These are phyloP conservation scores for Artemisia tridentata DNA, from an alignment of 129 eudicot species.

Conservation along the genomic window DNA sequence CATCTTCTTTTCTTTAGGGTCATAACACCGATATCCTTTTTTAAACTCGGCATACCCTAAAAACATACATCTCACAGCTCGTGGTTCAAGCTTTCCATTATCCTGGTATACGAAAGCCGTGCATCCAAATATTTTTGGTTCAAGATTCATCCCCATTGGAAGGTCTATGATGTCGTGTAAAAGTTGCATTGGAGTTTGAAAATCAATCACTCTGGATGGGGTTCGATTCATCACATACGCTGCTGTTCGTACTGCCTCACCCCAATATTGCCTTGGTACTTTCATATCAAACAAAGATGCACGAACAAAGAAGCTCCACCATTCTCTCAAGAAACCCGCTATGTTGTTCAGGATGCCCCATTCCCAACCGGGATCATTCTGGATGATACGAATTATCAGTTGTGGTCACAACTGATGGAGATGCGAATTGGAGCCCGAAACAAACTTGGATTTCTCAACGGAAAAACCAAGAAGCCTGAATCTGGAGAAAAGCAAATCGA, in stretches of 20 bases:
- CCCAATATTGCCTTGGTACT: conserved; percentile 12
- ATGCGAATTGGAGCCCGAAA: neutral
- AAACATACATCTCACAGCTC: neutral
- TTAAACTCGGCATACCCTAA: neutral
- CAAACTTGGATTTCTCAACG: neutral
- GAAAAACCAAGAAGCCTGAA: neutral
- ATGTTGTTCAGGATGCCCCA: neutral
- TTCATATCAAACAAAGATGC: conserved; percentile 9
- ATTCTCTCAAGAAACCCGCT: neutral
- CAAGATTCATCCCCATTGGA: neutral
- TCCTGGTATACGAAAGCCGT: neutral
- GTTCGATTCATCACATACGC: neutral
- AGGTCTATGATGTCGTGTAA: neutral
- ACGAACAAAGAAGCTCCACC: no score
- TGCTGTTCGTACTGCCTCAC: neutral
- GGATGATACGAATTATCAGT: neutral
- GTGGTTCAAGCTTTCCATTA: neutral
- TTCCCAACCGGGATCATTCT: neutral
- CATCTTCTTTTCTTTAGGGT: neutral
- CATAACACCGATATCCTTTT: neutral
- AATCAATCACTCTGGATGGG: neutral
- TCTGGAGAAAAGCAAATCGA: no score
- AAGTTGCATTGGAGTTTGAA: neutral
- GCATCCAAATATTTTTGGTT: neutral
- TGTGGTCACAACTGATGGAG: neutral